Evolutionary conservation across 78 protist species (phyloP), one percentile per base, ranked within the genome.

Genomic region (Dictyostelium purpureum): DNA sequence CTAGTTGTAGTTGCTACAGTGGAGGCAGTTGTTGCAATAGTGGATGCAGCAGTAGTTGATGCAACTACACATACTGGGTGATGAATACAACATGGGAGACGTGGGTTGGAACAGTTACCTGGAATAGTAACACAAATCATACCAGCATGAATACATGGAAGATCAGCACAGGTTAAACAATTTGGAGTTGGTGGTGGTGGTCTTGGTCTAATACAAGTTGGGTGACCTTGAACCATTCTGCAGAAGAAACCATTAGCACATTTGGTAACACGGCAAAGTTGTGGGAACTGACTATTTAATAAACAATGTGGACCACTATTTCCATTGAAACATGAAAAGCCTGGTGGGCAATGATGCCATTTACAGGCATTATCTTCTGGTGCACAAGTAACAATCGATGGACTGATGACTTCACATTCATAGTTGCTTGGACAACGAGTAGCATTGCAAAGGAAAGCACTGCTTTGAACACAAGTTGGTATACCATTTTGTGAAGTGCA

Each of bases 171-270:
- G 33, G 81, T 33, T 18, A 35, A 19, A 7, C 81, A 75, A 31
- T 6, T 19, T 51, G 67, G 67, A 51, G 61, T 45, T 28, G 45
- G 45, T 14, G 31, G 31, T 14, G 79, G 79, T 75, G 76, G 76
- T 40, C 56, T 69, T 11, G 56, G 28, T 69, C 33, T 69, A 11
- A 73, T 38, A 73, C 79, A 73, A 16, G 79, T 73, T 73, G 79
- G 79, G 45, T 73, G 40, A 14, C 63, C 79, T 28, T 31, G 40
- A 28, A 73, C 24, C 79, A 73, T 73, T 0, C 2, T 14, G 45
- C 79, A 73, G 2, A 12, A 1, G 63, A 35, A 45, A 14, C 38
- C 79, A 11, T 5, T 28, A 45, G 79, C 61, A 47, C 79, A 73
- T 73, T 45, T 49, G 10, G 59, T 45, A 28, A 35, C n/a, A 28